Base-by-base conservation (phyloP, 2,329 filamentous ascomycete genomes). In the Stachybotrys chartarum region DNA sequence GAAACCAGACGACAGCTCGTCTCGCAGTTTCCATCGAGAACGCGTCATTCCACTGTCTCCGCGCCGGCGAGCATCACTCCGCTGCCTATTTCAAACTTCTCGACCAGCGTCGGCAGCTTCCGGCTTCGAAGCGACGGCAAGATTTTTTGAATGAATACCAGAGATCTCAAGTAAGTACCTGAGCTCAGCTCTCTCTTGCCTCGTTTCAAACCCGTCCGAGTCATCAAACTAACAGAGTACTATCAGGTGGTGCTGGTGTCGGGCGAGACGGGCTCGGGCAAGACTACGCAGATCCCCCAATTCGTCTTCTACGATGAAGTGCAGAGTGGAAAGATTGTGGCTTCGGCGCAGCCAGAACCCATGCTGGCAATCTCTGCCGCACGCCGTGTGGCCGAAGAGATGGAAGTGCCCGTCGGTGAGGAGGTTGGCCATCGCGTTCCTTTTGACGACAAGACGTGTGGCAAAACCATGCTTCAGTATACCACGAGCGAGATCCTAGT, bases 311-410 rank as follows among this genome's bases (percentile, higher is more conserved):
- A 31, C 30, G 54, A 52, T 32, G 56, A 58, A 30, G 55, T 31
- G 24, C 50, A 44, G 0, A 51, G 52, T 44, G 88, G 86, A 6
- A 77, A 86, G 68, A 93, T 90, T 67, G 80, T 96, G n/a, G 91
- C 87, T 1, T 94, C 90, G 64, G 96, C 91, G 0, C 91, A 96
- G 63, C 91, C 91, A 7, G 84, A 91, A 61, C 84, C 91, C 75
- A 90, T 96, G 10, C 91, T 91, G 11, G 91, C 91, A n/a, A 96
- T 96, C 89, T 90, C 86, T 63, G 90, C 96, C 30, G 91, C 91
- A 14, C 83, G 88, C 47, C 88, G 91, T 77, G 91, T 96, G 2
- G 88, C 90, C 0, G 90, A 95, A 58, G 91, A 96, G 68, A 87
- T 93, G 79, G 90, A 86, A 1, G 85, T 88, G 49, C 88, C 90